phyloP scores from a whole-genome alignment of 371 early-diverging fungal species.

The Mucor indicus region DNA sequence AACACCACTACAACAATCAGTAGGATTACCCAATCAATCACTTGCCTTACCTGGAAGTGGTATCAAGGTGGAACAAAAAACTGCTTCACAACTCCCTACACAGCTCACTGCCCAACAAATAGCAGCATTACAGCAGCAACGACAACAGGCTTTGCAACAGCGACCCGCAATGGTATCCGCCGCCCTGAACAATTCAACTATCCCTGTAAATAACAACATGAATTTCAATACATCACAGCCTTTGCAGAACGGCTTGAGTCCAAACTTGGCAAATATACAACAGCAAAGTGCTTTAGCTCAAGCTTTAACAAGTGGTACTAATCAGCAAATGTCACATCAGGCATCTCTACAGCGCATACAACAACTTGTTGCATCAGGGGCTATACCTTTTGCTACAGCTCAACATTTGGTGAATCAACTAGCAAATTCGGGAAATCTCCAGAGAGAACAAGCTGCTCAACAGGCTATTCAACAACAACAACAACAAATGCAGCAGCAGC shows the following conservation, averaged over 20 bases:
- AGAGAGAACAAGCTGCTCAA: constrained; percentile 19
- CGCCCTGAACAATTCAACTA: constrained; percentile 24
- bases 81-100: constrained; percentile 29
- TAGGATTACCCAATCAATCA: constrained; percentile 21
- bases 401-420: constrained; percentile 33
- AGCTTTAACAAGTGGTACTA: constrained; percentile 13
- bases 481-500: constrained; percentile 1
- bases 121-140: constrained; percentile 23
- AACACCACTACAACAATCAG: constrained; percentile 19
- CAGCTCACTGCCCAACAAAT: constrained; percentile 23
- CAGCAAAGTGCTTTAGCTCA: constrained; percentile 24
- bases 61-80: constrained; percentile 18
- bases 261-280: constrained; percentile 14
- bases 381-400: constrained; percentile 26
- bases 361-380: constrained; percentile 23
- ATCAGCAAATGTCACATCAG: constrained; percentile 19
- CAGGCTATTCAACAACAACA: constrained; percentile 11
- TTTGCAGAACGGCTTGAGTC: background rate
- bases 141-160: constrained; percentile 16
- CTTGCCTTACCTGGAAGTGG: constrained; percentile 16
- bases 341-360: constrained; percentile 33
- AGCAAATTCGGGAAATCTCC: constrained; percentile 18
- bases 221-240: background rate
- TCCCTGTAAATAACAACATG: background rate
- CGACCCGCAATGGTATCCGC: constrained; percentile 18